phyloP scores from a whole-genome alignment of 1,139 yeast species.

The Suhomyces bribrorum region DNA sequence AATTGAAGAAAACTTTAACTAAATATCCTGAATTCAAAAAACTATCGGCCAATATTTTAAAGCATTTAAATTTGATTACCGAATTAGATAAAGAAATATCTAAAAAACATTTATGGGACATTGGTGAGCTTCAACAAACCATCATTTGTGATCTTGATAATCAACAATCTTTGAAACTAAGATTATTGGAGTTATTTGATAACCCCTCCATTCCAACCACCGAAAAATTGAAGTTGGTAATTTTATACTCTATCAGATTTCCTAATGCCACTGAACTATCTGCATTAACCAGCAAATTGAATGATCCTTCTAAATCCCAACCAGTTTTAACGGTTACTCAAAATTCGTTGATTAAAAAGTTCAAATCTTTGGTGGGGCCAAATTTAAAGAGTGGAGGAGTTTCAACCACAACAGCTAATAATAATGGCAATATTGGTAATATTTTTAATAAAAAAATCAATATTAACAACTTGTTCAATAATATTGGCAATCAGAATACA shows the following conservation, averaged over 20 bases:
- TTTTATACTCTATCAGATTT: slow-evolving; percentile 73
- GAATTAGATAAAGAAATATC: slow-evolving; percentile 77
- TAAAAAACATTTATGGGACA: slow-evolving; percentile 67
- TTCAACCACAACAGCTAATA: slow-evolving; percentile 4
- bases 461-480: slow-evolving; percentile 27
- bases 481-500: slow-evolving; percentile 23
- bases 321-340: slow-evolving; percentile 40
- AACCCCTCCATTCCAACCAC: slow-evolving; percentile 27
- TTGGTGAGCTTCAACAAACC: slow-evolving; percentile 88
- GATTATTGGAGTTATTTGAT: slow-evolving; percentile 30
- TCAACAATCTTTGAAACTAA: slow-evolving; percentile 30
- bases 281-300: slow-evolving; percentile 28
- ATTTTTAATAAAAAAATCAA: slow-evolving; percentile 29
- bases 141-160: slow-evolving; percentile 62
- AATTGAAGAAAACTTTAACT: slow-evolving; percentile 86
- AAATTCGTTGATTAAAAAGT: slow-evolving; percentile 33
- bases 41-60: slow-evolving; percentile 84
- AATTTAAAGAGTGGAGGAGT: slow-evolving; percentile 4
- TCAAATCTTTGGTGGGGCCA: slow-evolving; percentile 22
- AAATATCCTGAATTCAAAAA: slow-evolving; percentile 92
- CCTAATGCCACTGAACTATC: slow-evolving; percentile 27
- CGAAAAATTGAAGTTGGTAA: slow-evolving; percentile 52
- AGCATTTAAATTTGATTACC: slow-evolving; percentile 86
- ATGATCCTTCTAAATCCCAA: slow-evolving; percentile 29
- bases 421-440: slow-evolving; percentile 25